Evolutionary conservation across 2,329 filamentous ascomycete genomes (phyloP).

Genomic region (Hypoxylon sp.): DNA sequence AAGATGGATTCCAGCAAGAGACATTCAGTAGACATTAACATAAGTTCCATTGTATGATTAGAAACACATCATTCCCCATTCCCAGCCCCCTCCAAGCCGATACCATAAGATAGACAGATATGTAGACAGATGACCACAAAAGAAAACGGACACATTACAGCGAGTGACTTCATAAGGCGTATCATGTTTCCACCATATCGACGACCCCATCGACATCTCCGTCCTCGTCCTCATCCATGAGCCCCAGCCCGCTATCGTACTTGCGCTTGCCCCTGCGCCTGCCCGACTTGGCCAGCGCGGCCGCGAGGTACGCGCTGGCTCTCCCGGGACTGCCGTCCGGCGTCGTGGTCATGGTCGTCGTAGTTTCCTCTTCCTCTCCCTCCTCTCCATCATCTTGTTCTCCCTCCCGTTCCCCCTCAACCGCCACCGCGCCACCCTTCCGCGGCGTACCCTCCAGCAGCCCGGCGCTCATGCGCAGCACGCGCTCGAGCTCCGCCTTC

Average conservation of each 20-base stretch:
- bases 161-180: slow-evolving; percentile 10
- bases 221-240: slow-evolving; percentile 62
- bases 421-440: background rate
- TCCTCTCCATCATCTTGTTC: background rate
- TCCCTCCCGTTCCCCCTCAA: background rate
- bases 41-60: background rate
- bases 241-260: slow-evolving; percentile 63
- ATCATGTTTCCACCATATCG: slow-evolving; percentile 21
- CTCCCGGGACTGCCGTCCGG: slow-evolving; percentile 23
- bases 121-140: slow-evolving; percentile 26
- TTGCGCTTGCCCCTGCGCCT: slow-evolving; percentile 54
- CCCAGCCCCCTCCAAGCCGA: background rate
- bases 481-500: slow-evolving; percentile 59
- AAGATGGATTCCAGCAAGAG: background rate
- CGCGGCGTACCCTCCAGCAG: slow-evolving; percentile 46
- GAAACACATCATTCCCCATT: background rate
- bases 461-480: slow-evolving; percentile 56
- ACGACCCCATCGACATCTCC: slow-evolving; percentile 15
- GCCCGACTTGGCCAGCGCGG: slow-evolving; percentile 32
- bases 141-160: slow-evolving; percentile 7
- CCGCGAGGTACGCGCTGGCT: slow-evolving; percentile 30
- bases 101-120: slow-evolving; percentile 4
- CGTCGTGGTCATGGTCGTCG: slow-evolving; percentile 26
- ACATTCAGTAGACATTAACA: background rate
- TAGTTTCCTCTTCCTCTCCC: background rate